Percentiles rank a stretch among this genome's conserved stretches.
phyloP scores from a whole-genome alignment of 208 protist species.

The Porcisia hertigi region DNA sequence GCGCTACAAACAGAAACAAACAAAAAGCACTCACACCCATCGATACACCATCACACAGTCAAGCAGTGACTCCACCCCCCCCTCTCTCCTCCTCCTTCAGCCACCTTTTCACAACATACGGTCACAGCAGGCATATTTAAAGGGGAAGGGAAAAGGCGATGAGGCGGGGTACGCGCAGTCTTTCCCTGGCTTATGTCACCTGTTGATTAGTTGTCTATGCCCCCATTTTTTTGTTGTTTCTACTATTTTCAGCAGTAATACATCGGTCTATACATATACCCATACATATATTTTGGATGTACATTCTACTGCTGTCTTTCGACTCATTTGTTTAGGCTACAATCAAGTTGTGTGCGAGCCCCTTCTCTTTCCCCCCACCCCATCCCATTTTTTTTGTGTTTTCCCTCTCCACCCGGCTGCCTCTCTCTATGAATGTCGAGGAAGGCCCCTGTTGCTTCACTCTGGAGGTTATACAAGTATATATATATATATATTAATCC shows the following conservation, averaged over 20 bases:
- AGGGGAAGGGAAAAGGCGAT: too few relatives aligned
- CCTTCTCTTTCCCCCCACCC: not conserved
- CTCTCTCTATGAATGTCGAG: not conserved
- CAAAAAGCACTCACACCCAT: not conserved
- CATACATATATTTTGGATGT: not conserved
- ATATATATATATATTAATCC: not conserved
- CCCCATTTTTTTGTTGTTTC: too few relatives aligned
- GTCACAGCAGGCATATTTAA: too few relatives aligned
- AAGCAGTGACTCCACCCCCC: not conserved
- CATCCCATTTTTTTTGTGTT: not conserved
- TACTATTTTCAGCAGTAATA: not conserved
- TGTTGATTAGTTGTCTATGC: too few relatives aligned
- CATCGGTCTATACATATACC: not conserved
- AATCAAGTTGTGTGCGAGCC: not conserved
- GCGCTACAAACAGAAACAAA: too few relatives aligned
- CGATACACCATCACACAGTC: not conserved
- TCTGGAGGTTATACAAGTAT: too few relatives aligned
- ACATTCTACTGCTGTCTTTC: too few relatives aligned
- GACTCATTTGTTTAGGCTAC: not conserved
- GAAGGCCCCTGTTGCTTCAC: too few relatives aligned
- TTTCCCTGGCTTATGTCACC: too few relatives aligned
- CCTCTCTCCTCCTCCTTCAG: not conserved
- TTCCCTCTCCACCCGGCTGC: not conserved
- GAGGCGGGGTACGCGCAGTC: too few relatives aligned
- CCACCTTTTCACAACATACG: not conserved